Evolutionary conservation across 257 asterid species (phyloP).

Genomic region (Coffea eugenioides): DNA sequence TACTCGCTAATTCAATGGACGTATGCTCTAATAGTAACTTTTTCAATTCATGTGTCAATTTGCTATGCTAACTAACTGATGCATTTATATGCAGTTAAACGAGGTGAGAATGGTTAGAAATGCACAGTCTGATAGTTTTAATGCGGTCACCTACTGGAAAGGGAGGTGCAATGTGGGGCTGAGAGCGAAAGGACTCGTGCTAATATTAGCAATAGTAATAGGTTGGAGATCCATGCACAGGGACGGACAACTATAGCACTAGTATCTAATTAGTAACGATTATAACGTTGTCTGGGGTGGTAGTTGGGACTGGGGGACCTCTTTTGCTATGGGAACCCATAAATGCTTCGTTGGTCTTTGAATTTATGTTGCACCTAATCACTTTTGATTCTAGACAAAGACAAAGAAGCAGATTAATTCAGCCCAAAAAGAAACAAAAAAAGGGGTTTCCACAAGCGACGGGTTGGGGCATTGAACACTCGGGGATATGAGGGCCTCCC

Average conservation of each 20-base stretch:
- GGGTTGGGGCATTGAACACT: neutral
- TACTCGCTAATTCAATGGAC: neutral
- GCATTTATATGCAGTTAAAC: neutral
- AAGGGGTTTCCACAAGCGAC: neutral
- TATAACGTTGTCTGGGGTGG: neutral
- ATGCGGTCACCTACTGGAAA: neutral
- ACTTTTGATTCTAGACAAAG: neutral
- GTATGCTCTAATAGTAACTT: neutral
- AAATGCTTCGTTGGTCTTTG: slow-evolving; percentile 1
- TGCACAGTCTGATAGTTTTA: neutral
- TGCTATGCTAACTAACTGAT: neutral
- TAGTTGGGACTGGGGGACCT: neutral
- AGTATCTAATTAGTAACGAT: neutral
- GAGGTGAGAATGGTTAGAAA: neutral
- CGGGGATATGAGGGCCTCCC: neutral
- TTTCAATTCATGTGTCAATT: neutral
- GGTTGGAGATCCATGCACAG: neutral
- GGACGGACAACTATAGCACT: neutral
- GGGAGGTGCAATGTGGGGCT: neutral
- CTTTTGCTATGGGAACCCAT: neutral
- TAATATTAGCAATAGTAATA: neutral
- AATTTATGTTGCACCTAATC: slow-evolving; percentile 5
- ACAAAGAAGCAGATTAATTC: neutral
- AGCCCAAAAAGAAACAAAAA: too few relatives aligned
- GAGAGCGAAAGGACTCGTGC: neutral